phyloP scores from a whole-genome alignment of 2,329 filamentous ascomycete genomes.

The Exophiala spinifera region DNA sequence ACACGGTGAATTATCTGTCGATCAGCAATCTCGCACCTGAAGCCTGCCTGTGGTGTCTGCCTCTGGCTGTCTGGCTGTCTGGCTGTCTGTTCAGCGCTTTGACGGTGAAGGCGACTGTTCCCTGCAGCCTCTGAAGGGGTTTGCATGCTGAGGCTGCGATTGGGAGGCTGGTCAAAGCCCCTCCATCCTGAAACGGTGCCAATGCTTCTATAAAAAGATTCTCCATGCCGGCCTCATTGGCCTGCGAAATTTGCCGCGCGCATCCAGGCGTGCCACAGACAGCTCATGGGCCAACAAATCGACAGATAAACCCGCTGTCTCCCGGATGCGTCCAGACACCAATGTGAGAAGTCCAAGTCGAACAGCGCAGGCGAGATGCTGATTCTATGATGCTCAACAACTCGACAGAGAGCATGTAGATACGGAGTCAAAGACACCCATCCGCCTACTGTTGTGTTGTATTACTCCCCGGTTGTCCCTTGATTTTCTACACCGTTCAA shows the following conservation, averaged over 20 bases:
- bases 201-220: constrained; percentile 14
- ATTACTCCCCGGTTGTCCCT: background rate
- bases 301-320: background rate
- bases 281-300: background rate
- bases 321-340: background rate
- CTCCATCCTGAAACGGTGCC: constrained; percentile 16
- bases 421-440: too few relatives aligned
- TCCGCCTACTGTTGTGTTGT: too few relatives aligned
- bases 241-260: constrained; percentile 20
- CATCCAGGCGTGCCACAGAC: constrained; percentile 6
- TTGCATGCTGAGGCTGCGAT: constrained; percentile 7
- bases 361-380: background rate
- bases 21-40: background rate
- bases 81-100: background rate
- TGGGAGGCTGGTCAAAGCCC: constrained; percentile 6
- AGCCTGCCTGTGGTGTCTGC: too few relatives aligned
- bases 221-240: background rate
- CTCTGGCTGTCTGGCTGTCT: too few relatives aligned
- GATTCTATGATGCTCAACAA: too few relatives aligned
- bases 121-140: constrained; percentile 1
- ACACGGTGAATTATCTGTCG: background rate
- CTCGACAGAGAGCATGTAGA: too few relatives aligned
- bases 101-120: background rate
- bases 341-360: background rate
- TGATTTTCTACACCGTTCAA: background rate